These are phyloP conservation scores for Lecanosticta acicola DNA, from an alignment of 2,329 filamentous ascomycete species.

Conservation along the genomic window DNA sequence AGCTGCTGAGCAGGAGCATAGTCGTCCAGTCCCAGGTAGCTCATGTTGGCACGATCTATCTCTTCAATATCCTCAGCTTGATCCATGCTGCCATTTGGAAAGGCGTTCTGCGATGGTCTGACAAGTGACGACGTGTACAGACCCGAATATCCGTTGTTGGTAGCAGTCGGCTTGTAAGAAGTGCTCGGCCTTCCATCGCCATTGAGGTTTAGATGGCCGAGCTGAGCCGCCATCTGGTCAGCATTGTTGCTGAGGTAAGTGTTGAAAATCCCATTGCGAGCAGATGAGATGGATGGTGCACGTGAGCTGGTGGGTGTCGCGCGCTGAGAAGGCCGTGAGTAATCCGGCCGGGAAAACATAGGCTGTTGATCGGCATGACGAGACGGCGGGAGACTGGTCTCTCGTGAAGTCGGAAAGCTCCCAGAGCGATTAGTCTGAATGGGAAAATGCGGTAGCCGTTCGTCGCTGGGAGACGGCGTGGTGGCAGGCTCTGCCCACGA, in stretches of 20 bases:
- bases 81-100: not conserved
- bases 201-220: conserved; percentile 26
- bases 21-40: conserved; percentile 33
- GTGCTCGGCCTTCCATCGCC: conserved; percentile 15
- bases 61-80: conserved; percentile 19
- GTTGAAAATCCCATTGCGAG: conserved; percentile 38
- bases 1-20: conserved; percentile 27
- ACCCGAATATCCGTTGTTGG: not conserved
- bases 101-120: not conserved
- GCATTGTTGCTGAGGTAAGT: conserved; percentile 37
- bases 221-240: conserved; percentile 35
- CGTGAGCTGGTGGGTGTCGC: conserved; percentile 22
- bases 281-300: conserved; percentile 45
- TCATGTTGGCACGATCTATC: conserved; percentile 20
- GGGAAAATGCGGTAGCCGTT: conserved; percentile 36
- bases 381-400: conserved; percentile 53
- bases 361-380: conserved; percentile 44
- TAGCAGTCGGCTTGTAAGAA: conserved; percentile 10
- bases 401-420: conserved; percentile 47
- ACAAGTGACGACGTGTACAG: not conserved
- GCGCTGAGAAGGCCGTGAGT: conserved; percentile 17
- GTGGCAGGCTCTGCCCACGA: conserved; percentile 18
- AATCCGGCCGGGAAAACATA: conserved; percentile 25
- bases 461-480: conserved; percentile 40
- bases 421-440: conserved; percentile 42